phyloP scores from a whole-genome alignment of 2,329 filamentous ascomycete species.

The Drechslera avenae region DNA sequence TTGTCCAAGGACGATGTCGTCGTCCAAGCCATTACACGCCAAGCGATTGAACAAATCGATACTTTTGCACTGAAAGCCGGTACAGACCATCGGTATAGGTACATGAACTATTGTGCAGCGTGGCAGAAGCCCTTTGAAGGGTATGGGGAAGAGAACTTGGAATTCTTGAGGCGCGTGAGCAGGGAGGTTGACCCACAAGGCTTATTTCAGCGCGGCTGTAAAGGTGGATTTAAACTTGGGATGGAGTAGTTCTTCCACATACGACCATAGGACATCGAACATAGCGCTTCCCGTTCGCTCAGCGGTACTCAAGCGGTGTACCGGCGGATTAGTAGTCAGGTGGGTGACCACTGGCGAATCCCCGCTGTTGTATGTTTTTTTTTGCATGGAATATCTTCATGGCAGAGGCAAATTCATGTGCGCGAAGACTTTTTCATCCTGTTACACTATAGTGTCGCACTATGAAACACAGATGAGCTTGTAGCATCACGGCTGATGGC shows the following conservation, averaged over 20 bases:
- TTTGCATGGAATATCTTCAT: too few relatives aligned
- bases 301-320: too few relatives aligned
- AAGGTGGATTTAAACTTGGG: conserved; percentile 44
- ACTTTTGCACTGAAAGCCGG: conserved; percentile 24
- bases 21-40: conserved; percentile 30
- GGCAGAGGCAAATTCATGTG: too few relatives aligned
- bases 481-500: too few relatives aligned
- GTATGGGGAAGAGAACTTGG: conserved; percentile 37
- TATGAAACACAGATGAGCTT: too few relatives aligned
- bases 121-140: conserved; percentile 47
- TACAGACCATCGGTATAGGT: conserved; percentile 29
- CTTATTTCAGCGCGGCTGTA: conserved; percentile 45
- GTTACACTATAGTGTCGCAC: too few relatives aligned
- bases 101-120: conserved; percentile 45
- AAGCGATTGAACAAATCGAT: conserved; percentile 43
- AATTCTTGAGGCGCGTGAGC: conserved; percentile 36
- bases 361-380: too few relatives aligned
- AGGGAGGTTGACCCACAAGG: conserved; percentile 44
- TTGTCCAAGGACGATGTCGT: conserved; percentile 34
- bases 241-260: background rate
- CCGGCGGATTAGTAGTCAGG: too few relatives aligned
- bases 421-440: too few relatives aligned
- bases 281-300: too few relatives aligned
- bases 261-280: too few relatives aligned
- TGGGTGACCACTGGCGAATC: too few relatives aligned